Conservation (phyloP, 768 basidiomycete species). For the Lentinula detonsa region DNA sequence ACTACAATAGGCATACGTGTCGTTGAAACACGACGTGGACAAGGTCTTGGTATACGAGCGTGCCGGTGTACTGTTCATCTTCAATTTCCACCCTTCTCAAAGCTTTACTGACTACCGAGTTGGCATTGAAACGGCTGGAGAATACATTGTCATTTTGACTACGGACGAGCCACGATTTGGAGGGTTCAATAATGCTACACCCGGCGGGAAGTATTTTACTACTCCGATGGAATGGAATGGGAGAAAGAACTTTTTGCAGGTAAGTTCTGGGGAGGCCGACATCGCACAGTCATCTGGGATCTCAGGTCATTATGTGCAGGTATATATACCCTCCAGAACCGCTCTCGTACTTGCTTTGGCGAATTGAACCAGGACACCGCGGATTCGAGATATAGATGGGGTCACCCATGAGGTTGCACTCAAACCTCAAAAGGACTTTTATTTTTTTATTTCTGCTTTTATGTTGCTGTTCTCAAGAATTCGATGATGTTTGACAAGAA, state of each 20-base stretch:
- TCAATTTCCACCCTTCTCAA: constrained; percentile 92
- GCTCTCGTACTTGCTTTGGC: constrained; percentile 50
- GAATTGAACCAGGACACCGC: background rate
- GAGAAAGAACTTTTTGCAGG: constrained; percentile 88
- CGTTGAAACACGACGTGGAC: constrained; percentile 89
- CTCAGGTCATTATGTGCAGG: constrained; percentile 29
- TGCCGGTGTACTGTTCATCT: constrained; percentile 88
- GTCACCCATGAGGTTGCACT: background rate
- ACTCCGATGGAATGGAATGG: constrained; percentile 87
- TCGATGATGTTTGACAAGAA: background rate
- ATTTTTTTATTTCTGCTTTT: background rate
- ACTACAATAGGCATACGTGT: constrained; percentile 71
- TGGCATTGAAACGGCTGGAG: constrained; percentile 79
- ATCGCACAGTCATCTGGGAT: background rate
- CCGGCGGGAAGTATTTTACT: constrained; percentile 66
- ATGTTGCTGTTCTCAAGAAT: background rate
- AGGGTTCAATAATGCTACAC: constrained; percentile 77
- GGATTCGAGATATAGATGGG: background rate
- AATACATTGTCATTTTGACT: constrained; percentile 75
- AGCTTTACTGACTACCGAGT: constrained; percentile 94
- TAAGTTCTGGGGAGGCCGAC: constrained; percentile 22
- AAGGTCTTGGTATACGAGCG: constrained; percentile 94
- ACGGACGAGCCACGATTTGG: constrained; percentile 88
- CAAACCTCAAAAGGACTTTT: background rate
- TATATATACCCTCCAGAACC: constrained; percentile 66